These are phyloP conservation scores for Globisporangium parvum DNA, from an alignment of 352 stramenopile species.

Conservation along the genomic window DNA sequence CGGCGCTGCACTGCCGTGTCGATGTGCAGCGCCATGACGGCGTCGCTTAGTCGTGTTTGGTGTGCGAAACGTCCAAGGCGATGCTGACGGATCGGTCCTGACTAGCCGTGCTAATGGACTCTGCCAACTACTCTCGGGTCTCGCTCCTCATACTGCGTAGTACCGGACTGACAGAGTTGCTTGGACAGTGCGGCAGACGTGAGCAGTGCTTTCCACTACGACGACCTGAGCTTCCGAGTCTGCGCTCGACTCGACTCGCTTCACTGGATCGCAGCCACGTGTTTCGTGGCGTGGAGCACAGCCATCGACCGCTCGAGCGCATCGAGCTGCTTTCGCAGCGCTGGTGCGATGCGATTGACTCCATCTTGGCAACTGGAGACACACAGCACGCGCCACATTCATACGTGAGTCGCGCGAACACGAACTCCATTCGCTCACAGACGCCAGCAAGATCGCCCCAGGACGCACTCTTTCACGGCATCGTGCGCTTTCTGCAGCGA, in stretches of 20 bases:
- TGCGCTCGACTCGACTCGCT: neutral
- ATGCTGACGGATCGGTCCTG: too few species aligned
- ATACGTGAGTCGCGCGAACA: neutral
- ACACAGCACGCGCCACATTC: slow-evolving; percentile 2
- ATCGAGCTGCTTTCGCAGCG: slow-evolving; percentile 28
- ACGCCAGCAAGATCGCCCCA: neutral
- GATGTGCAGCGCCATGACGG: slow-evolving; percentile 8
- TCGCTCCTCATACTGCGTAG: too few species aligned
- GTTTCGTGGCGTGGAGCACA: slow-evolving; percentile 3
- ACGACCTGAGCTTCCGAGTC: too few species aligned
- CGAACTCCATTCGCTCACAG: neutral
- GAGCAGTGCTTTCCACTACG: too few species aligned
- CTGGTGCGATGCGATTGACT: slow-evolving; percentile 25
- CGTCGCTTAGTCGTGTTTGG: neutral
- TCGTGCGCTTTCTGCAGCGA: slow-evolving; percentile 17
- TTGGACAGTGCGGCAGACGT: too few species aligned
- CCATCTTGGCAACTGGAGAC: slow-evolving; percentile 26
- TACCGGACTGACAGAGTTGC: too few species aligned
- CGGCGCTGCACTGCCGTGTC: neutral
- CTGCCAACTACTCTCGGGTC: too few species aligned
- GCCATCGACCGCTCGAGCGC: slow-evolving; percentile 23
- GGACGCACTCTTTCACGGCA: slow-evolving; percentile 25
- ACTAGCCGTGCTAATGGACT: too few species aligned
- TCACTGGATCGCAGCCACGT: neutral
- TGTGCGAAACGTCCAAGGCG: too few species aligned